Evolutionary conservation across 1,139 yeast genomes (phyloP).

Genomic region (Taphrina betulina): DNA sequence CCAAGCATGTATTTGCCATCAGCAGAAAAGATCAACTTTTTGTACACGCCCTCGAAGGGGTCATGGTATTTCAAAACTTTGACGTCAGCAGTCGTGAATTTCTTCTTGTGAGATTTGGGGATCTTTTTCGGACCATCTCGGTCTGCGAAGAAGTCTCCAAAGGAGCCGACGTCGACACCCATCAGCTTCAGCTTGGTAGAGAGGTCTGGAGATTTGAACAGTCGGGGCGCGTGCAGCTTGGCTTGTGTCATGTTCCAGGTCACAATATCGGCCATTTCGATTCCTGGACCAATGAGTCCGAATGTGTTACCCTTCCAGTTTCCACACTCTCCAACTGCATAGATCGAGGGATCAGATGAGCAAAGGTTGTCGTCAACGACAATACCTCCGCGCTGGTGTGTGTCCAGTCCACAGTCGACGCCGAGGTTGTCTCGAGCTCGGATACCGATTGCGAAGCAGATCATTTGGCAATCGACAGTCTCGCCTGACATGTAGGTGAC

Average conservation of each 20-base stretch:
- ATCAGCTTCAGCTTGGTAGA: constrained; percentile 45
- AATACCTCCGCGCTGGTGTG: constrained; percentile 43
- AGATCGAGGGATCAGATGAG: constrained; percentile 42
- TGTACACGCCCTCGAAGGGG: constrained; percentile 44
- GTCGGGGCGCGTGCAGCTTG: constrained; percentile 41
- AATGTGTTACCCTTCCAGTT: constrained; percentile 45
- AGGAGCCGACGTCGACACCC: constrained; percentile 47
- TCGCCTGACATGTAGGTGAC: constrained; percentile 43
- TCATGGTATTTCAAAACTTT: constrained; percentile 43
- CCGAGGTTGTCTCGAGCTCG: constrained; percentile 46
- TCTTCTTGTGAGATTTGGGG: constrained; percentile 39
- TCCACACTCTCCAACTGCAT: constrained; percentile 47
- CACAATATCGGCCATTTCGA: constrained; percentile 45
- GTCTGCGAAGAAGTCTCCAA: constrained; percentile 46
- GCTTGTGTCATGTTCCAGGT: constrained; percentile 45
- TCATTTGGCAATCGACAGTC: constrained; percentile 42
- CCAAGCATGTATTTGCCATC: constrained; percentile 45
- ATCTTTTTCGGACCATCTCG: constrained; percentile 44
- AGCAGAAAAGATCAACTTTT: constrained; percentile 43
- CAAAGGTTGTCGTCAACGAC: constrained; percentile 42
- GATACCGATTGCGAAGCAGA: constrained; percentile 46
- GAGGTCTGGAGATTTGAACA: constrained; percentile 44
- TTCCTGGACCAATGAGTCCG: constrained; percentile 46
- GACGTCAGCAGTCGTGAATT: constrained; percentile 36
- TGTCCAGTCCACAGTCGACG: constrained; percentile 38